Base-by-base conservation (phyloP, 345 rosid genomes). In the Acer negundo region DNA sequence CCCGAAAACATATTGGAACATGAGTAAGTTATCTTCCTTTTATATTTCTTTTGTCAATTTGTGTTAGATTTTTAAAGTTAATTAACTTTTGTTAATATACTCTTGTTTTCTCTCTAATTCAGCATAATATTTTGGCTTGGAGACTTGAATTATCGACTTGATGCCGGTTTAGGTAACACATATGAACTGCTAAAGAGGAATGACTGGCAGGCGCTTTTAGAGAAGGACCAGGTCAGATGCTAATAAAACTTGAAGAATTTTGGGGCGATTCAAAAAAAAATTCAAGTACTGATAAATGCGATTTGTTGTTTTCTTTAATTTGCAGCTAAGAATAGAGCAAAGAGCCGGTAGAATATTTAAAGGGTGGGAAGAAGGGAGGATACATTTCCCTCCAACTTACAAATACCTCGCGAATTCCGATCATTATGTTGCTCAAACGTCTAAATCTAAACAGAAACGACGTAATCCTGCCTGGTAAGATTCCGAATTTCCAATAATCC, bases 81-180 rank as follows among this genome's bases (percentile, higher is more conserved):
- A 19, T 35, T 35, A 73, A 49, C 46, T 10, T 62, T 12, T 38
- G 51, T 62, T 56, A 24, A 16, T 2, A 1, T 72, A 42, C 46
- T 59, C 40, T 28, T 19, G 38, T 67, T 53, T 49, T 5, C 12
- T 5, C 1, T 9, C 23, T 20, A 44, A 13, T 75, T 82, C 87
- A 96, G 99, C 86, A 87, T 90, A 78, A 78, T 94, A 10, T 77
- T 96, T 69, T 96, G 99, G 99, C 94, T 96, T 6, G 99, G 99
- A n/a, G 99, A 96, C 84, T 86, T 96, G 87, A 96, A 96, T 74
- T 96, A 96, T 74, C 92, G 99, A 62, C 85, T 96, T n/a, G 94
- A 87, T 13, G 81, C 87, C 1, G 78, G 86, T 12, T 38, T 63
- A 3, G 67, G 79, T 16, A 89, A 88, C 77, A 86, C 86, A 11